A percentile compares a stretch with the other conserved stretches of the same genome.
Evolutionary conservation across 805 yeast genomes (phyloP).

Genomic region (Naumovozyma dairenensis): DNA sequence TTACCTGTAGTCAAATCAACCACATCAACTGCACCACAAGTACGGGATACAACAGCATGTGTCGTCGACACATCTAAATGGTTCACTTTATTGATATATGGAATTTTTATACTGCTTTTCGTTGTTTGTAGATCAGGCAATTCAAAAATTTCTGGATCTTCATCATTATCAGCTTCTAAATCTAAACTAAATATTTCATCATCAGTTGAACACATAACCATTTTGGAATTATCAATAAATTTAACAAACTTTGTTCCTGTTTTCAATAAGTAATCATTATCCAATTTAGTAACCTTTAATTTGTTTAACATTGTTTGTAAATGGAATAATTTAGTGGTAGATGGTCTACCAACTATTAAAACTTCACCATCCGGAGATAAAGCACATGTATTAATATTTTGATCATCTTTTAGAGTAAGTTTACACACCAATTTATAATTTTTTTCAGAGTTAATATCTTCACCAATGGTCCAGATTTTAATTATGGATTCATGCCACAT

Average conservation of each 20-base stretch:
- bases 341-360: conserved; percentile 62
- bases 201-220: conserved; percentile 48
- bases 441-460: conserved; percentile 20
- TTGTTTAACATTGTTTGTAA: conserved; percentile 36
- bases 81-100: conserved; percentile 43
- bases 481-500: conserved; percentile 78
- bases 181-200: conserved; percentile 46
- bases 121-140: conserved; percentile 31
- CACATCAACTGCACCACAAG: conserved; percentile 55
- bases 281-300: conserved; percentile 43
- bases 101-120: conserved; percentile 29
- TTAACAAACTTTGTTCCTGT: conserved; percentile 48
- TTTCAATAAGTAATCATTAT: conserved; percentile 29
- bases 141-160: conserved; percentile 28
- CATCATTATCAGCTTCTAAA: conserved; percentile 33
- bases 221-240: conserved; percentile 37
- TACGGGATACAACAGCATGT: conserved; percentile 50
- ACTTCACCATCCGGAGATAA: conserved; percentile 56
- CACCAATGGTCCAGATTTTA: conserved; percentile 64
- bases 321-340: conserved; percentile 58
- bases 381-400: conserved; percentile 61
- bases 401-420: conserved; percentile 61
- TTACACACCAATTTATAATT: conserved; percentile 50
- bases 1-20: conserved; percentile 24
- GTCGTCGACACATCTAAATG: conserved; percentile 40